phyloP scores from a whole-genome alignment of 1,284 basidiomycete genomes.

The Cryptococcus jaspeensis region DNA sequence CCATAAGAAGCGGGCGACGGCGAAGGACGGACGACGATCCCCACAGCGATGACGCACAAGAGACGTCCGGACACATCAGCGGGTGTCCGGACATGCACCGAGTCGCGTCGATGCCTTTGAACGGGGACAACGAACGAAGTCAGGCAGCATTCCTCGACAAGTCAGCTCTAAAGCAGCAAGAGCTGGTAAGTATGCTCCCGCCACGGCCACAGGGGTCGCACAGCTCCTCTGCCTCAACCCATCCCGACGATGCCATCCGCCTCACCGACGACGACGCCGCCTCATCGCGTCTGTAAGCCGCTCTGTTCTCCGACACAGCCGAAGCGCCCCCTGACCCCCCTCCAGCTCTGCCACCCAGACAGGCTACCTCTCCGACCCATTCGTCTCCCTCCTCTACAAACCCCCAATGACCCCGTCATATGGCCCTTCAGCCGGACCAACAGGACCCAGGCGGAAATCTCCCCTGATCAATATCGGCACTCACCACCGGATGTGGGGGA shows the following conservation, averaged over 20 bases:
- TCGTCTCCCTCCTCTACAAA: constrained; percentile 60
- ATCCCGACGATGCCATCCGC: constrained; percentile 63
- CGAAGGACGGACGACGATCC: no score
- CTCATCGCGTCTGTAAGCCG: constrained; percentile 65
- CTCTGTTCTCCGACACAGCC: background rate
- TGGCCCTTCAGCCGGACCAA: no score
- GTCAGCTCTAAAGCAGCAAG: no score
- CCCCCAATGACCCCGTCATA: constrained; percentile 23
- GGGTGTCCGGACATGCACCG: no score
- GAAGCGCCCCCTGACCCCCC: background rate
- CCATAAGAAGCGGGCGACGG: no score
- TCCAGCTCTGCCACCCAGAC: constrained; percentile 64
- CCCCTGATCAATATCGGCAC: constrained; percentile 96
- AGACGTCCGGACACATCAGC: no score
- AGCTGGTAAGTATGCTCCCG: no score
- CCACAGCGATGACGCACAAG: no score
- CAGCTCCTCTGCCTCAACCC: background rate
- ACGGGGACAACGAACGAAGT: no score
- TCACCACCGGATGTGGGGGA: constrained; percentile 73
- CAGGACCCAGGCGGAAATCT: constrained; percentile 42
- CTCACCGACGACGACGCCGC: constrained; percentile 73
- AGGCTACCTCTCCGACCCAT: constrained; percentile 73
- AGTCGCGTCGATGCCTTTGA: no score
- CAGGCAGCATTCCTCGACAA: no score
- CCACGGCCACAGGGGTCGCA: background rate